Conservation (phyloP, 495 filamentous ascomycete genomes). For the Tuber aestivum region DNA sequence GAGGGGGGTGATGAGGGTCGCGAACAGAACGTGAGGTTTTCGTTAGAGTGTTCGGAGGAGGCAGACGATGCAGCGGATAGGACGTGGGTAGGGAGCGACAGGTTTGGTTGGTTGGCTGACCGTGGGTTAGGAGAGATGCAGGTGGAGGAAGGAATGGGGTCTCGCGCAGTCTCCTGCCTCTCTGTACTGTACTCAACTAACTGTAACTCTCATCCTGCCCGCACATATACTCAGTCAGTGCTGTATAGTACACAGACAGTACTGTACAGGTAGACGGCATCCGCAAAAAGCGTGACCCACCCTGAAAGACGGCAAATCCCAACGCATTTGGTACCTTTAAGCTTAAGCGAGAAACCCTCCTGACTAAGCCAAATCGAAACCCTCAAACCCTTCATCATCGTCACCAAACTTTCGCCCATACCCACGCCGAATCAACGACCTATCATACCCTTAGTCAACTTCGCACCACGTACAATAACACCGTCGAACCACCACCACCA, state of each 20-base stretch:
- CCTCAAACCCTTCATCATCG: background rate
- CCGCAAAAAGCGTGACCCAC: background rate
- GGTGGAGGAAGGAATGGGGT: background rate
- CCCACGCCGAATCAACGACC: background rate
- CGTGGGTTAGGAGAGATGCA: background rate
- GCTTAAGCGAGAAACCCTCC: background rate
- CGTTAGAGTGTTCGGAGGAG: background rate
- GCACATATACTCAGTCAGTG: background rate
- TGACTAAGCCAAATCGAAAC: constrained; percentile 9
- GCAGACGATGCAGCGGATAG: background rate
- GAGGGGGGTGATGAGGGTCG: background rate
- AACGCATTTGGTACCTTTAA: background rate
- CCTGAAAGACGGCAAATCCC: background rate
- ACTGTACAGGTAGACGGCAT: no score
- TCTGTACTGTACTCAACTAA: background rate
- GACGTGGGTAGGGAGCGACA: background rate
- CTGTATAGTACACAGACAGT: no score
- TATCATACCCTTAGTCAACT: constrained; percentile 7
- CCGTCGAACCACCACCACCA: background rate
- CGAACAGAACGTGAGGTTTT: background rate
- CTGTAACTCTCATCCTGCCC: background rate
- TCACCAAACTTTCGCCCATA: background rate
- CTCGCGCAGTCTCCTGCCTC: background rate
- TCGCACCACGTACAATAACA: background rate
- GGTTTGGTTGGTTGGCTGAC: background rate